phyloP scores from a whole-genome alignment of 2,329 filamentous ascomycete species.

The Pseudogymnoascus sp. region DNA sequence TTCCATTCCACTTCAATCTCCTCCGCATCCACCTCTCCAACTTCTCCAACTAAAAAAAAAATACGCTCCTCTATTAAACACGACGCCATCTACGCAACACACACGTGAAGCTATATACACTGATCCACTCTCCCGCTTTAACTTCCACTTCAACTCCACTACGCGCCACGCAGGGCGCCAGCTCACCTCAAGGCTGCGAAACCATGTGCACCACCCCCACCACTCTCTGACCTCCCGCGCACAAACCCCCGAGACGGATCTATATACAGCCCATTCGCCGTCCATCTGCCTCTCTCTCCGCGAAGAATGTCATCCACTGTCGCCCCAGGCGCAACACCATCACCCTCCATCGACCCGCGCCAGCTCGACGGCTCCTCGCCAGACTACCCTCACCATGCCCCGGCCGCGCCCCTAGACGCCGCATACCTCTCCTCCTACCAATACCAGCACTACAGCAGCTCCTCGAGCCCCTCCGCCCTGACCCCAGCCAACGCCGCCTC shows the following conservation, averaged over 20 bases:
- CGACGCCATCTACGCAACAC: background rate
- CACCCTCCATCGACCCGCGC: background rate
- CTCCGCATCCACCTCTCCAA: background rate
- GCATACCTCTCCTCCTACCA: slow-evolving; percentile 11
- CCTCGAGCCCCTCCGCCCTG: background rate
- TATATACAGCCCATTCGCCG: background rate
- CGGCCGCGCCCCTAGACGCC: background rate
- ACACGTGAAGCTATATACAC: background rate
- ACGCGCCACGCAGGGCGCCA: background rate
- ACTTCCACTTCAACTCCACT: background rate
- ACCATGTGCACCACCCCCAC: background rate
- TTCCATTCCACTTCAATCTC: background rate
- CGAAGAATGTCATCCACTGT: background rate
- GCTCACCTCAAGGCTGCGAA: background rate
- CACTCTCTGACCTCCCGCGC: background rate
- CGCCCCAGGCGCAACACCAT: background rate
- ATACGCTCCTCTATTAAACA: background rate
- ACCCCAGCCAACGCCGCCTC: slow-evolving; percentile 2
- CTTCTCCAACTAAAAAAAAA: background rate
- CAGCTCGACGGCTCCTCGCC: background rate
- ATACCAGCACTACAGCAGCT: background rate
- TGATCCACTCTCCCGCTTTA: background rate
- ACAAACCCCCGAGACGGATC: background rate
- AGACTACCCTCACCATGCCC: background rate
- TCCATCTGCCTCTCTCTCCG: background rate